phyloP scores from a whole-genome alignment of 179 eudicot genomes.

The Silene noctiflora region DNA sequence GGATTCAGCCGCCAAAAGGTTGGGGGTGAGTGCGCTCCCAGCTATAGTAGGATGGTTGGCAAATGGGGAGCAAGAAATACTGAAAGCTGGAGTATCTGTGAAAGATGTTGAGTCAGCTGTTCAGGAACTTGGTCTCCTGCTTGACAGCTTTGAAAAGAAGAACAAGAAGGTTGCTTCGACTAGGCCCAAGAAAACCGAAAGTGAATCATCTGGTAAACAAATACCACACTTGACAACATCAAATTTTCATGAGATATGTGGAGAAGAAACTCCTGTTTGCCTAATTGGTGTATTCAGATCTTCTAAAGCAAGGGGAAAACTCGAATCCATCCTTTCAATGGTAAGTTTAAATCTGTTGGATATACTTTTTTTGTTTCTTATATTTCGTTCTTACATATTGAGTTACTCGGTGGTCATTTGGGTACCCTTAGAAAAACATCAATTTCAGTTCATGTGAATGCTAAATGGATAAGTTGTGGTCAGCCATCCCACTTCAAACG shows the following conservation, averaged over 20 bases:
- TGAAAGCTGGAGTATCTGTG: slow-evolving; percentile 66
- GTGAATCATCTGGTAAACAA: slow-evolving; percentile 41
- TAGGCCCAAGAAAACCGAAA: slow-evolving; percentile 39
- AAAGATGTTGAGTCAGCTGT: slow-evolving; percentile 80
- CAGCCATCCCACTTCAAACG: too few relatives aligned
- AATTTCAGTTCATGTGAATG: too few relatives aligned
- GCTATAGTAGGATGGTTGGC: slow-evolving; percentile 85
- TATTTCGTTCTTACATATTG: too few relatives aligned
- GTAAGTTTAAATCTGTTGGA: slow-evolving; percentile 39
- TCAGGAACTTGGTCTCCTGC: slow-evolving; percentile 61
- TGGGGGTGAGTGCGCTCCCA: slow-evolving; percentile 77
- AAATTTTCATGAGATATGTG: slow-evolving; percentile 61
- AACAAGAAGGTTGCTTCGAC: slow-evolving; percentile 51
- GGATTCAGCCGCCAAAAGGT: slow-evolving; percentile 48
- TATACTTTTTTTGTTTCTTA: too few relatives aligned
- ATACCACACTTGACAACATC: slow-evolving; percentile 55
- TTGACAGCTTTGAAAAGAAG: slow-evolving; percentile 68
- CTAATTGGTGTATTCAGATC: slow-evolving; percentile 78
- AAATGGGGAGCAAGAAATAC: slow-evolving; percentile 66
- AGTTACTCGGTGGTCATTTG: too few relatives aligned
- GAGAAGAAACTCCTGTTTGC: slow-evolving; percentile 73
- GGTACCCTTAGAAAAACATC: too few relatives aligned
- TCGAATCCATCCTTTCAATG: slow-evolving; percentile 48
- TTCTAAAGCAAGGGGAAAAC: slow-evolving; percentile 47
- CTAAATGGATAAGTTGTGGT: too few relatives aligned